Percentiles rank a stretch among this genome's conserved stretches.
These are phyloP conservation scores for Saccharata proteae DNA, from an alignment of 2,329 filamentous ascomycete genomes.

Conservation along the genomic window DNA sequence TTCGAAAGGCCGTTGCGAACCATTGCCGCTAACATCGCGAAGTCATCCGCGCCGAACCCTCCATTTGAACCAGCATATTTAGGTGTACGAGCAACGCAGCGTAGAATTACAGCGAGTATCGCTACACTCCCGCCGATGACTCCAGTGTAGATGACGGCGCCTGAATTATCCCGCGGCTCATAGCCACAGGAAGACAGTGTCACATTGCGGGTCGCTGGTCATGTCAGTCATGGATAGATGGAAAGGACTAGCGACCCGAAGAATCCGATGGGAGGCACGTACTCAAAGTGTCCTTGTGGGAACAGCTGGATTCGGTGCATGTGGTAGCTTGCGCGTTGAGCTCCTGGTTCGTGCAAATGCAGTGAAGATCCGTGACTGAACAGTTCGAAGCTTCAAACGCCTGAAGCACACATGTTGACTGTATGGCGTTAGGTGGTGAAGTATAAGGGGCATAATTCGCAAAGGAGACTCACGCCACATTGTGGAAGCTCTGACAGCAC, in stretches of 20 bases:
- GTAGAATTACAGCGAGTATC: constrained; percentile 20
- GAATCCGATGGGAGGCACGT: constrained; percentile 8
- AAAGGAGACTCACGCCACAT: too few relatives aligned
- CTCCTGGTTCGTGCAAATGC: constrained; percentile 13
- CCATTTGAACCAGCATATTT: constrained; percentile 21
- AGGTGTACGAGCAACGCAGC: constrained; percentile 23
- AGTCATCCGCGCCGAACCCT: constrained; percentile 29
- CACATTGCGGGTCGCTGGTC: constrained; percentile 28
- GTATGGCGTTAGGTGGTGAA: too few relatives aligned
- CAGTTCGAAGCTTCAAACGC: constrained; percentile 12
- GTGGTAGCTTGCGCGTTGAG: constrained; percentile 12
- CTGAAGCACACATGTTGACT: constrained; percentile 1
- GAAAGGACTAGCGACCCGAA: not conserved
- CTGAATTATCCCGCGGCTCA: constrained; percentile 23
- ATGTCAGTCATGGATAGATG: not conserved
- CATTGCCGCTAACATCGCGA: constrained; percentile 26
- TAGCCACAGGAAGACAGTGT: constrained; percentile 21
- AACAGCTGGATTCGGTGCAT: constrained; percentile 16
- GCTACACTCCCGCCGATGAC: constrained; percentile 22
- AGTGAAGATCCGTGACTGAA: constrained; percentile 14
- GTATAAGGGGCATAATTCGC: too few relatives aligned
- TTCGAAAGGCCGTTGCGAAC: constrained; percentile 16
- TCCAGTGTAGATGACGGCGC: constrained; percentile 19
- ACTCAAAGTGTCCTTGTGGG: constrained; percentile 17
- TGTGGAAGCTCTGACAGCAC: too few relatives aligned